These are phyloP conservation scores for Fusarium sterilihyphosum DNA, from an alignment of 2,329 filamentous ascomycete species.

Conservation along the genomic window DNA sequence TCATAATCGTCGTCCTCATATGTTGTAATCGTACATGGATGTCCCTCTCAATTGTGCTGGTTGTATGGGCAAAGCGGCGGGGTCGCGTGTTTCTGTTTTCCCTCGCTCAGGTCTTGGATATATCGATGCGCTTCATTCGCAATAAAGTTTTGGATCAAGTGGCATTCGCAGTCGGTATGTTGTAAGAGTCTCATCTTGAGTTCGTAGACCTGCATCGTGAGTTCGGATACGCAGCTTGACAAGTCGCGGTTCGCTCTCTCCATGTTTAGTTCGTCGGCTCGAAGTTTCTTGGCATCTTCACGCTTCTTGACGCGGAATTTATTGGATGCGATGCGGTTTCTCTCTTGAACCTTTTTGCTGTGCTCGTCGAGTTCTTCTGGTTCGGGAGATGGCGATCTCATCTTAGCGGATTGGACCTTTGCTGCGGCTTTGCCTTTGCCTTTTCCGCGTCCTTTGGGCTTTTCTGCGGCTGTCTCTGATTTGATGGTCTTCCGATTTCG, in stretches of 20 bases:
- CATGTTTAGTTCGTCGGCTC: constrained; percentile 27
- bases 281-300: constrained; percentile 24
- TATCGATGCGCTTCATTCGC: constrained; percentile 29
- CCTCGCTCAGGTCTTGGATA: background rate
- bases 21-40: background rate
- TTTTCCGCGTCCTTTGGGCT: background rate
- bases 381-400: background rate
- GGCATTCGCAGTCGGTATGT: constrained; percentile 38
- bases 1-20: background rate
- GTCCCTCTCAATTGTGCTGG: background rate
- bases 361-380: background rate
- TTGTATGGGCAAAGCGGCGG: background rate
- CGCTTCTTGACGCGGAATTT: constrained; percentile 40
- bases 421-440: background rate
- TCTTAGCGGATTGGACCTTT: background rate
- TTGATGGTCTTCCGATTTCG: background rate
- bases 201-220: constrained; percentile 31
- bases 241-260: constrained; percentile 28
- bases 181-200: constrained; percentile 40
- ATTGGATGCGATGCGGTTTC: constrained; percentile 42
- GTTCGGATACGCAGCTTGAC: background rate
- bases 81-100: background rate
- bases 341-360: constrained; percentile 6
- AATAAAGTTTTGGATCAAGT: constrained; percentile 39
- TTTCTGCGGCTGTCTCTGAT: background rate